Evolutionary conservation across 495 filamentous ascomycete genomes (phyloP), one percentile per base, ranked within the genome.

Genomic region (Penicillium diatomitis): DNA sequence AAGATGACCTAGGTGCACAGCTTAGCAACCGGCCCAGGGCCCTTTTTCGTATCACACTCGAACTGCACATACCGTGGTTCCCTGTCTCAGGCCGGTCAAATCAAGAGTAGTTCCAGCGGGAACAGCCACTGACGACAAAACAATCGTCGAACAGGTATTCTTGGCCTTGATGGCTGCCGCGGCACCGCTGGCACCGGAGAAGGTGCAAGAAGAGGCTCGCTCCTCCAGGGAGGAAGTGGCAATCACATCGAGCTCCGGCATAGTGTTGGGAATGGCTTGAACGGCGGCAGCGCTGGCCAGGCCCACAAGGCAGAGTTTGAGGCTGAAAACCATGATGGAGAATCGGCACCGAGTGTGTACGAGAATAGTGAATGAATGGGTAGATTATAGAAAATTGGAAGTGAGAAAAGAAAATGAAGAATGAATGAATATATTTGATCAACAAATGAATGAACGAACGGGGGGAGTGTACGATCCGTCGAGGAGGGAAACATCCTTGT

Each of bases 71-170:
- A 73, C 69, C 2, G 54, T 64, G 6, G 76, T 77, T 39, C 67
- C 74, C 8, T 62, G 46, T 5, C 61, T 65, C 8, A 80, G 64
- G 30, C 63, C 63, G 28, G 66, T 73, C 45, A 80, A 56, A 47
- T 80, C 70, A 3, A 80, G 65, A 5, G 75, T 80, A 5, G 60
- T 63, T n/a, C 76, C 76, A 7, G 76, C 66, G 2, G 76, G 75
- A 0, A 80, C 77, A 20, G 66, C 68, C 39, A 80, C 50, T 32
- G 51, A 50, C 20, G 60, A 67, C 10, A 78, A 60, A 20, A 72
- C 54, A 46, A 80, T 78, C 9, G 71, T 74, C 2, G 75, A 67
- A 63, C 77, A 80, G 11, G 72, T 71, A 3, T 55, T 60, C 63
- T 78, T 70, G 31, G 64, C 64, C 45, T 62, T 61, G 50, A 53